Evolutionary conservation across 192 early-diverging fungal species (phyloP).

Genomic region (Rhizoclosmatium sp.): DNA sequence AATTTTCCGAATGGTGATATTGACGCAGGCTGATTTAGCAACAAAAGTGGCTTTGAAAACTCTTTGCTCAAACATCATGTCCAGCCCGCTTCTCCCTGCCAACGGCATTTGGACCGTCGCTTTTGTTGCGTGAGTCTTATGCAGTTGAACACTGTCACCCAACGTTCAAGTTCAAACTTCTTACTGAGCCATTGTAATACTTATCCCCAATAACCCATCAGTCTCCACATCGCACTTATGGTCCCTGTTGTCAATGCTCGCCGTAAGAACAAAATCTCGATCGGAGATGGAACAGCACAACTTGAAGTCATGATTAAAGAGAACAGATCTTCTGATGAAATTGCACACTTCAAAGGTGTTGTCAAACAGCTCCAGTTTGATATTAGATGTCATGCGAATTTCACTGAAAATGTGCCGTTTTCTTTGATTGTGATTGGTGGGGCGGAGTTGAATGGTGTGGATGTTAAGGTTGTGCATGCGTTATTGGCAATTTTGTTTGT

Average conservation of each 20-base stretch:
- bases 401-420: conserved; percentile 8
- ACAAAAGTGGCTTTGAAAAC: too few relatives aligned
- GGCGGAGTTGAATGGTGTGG: conserved; percentile 17
- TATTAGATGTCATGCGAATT: conserved; percentile 27
- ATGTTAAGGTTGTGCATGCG: not conserved
- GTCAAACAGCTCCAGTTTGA: not conserved
- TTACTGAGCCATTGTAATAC: not conserved
- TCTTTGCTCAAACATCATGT: too few relatives aligned
- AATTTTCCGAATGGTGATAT: too few relatives aligned
- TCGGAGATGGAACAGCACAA: conserved; percentile 32
- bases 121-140: too few relatives aligned
- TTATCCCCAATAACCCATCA: conserved; percentile 13
- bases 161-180: not conserved
- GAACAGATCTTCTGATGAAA: not conserved
- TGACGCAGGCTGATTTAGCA: too few relatives aligned
- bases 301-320: not conserved
- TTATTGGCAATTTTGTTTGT: conserved; percentile 23
- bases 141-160: too few relatives aligned
- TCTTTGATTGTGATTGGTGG: not conserved
- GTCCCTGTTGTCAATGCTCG: not conserved
- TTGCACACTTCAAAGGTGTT: not conserved
- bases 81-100: too few relatives aligned
- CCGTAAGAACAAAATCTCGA: conserved; percentile 19
- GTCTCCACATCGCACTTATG: conserved; percentile 6
- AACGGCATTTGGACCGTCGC: too few relatives aligned